A percentile compares a stretch with the other conserved stretches of the same genome.
Conservation (phyloP, 805 yeast species). For the Saccharomycopsis javanensis region DNA sequence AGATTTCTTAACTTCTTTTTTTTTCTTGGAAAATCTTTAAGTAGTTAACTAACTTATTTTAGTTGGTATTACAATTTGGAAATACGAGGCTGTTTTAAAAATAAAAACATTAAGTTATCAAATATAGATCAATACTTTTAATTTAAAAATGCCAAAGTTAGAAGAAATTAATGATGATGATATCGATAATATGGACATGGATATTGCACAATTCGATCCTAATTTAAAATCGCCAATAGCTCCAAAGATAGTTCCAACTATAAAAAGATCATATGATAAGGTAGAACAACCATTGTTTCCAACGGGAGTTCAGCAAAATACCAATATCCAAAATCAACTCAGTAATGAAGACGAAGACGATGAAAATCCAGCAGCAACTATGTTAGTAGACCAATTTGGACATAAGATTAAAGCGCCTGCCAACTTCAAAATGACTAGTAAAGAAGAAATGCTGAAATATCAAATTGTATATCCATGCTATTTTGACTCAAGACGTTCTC, state of each 20-base stretch:
- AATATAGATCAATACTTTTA: not conserved
- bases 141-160: constrained; percentile 46
- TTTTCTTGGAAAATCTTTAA: no score
- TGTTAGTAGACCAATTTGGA: constrained; percentile 14
- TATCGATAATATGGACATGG: constrained; percentile 89
- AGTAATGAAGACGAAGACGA: not conserved
- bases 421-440: constrained; percentile 42
- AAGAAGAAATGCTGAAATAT: constrained; percentile 55
- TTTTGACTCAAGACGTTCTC: constrained; percentile 71
- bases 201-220: constrained; percentile 83
- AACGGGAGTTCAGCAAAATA: constrained; percentile 10
- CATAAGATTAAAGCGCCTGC: constrained; percentile 16
- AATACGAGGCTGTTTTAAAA: no score
- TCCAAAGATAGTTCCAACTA: constrained; percentile 51
- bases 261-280: constrained; percentile 52
- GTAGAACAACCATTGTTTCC: constrained; percentile 28
- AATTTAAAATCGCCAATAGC: constrained; percentile 58
- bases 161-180: constrained; percentile 74
- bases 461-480: constrained; percentile 86
- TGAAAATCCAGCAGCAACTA: constrained; percentile 17
- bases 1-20: no score
- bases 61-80: no score
- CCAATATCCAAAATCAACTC: constrained; percentile 2
- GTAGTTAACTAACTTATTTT: no score
- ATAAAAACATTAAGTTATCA: no score